Evolutionary conservation across 805 yeast species (phyloP), one percentile per base, ranked within the genome.

Genomic region (Myxozyma neglecta): DNA sequence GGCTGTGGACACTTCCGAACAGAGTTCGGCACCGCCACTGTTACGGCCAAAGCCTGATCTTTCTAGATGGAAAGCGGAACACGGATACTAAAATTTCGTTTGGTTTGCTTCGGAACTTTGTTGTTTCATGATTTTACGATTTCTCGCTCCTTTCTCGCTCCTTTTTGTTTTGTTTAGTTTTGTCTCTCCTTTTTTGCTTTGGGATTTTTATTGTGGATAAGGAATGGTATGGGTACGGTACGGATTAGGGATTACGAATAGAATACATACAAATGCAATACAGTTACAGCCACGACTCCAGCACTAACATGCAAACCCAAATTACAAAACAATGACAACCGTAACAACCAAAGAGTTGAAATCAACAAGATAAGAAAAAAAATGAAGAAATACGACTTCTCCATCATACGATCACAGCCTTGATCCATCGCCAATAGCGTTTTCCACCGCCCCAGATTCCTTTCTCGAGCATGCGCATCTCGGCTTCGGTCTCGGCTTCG

Each of bases 401-500:
- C 2, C 7, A 35, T 44, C 34, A 61, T 32, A 56, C 45, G 8
- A 58, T 29, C 16, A 58, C 40, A 13, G 60, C 55, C 29, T 56
- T 54, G 43, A 62, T 51, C 62, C 62, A 58, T 24, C 49, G 18
- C 52, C 50, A 24, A 20, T 34, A 34, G 10, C 58, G 57, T 34
- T 58, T 58, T 4, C 59, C 51, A 7, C 29, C 40, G 6, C 51
- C 46, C 65, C 59, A 56, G 10, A 63, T 20, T 14, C 60, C 57
- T 39, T 60, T 59, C 53, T 63, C 66, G 45, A 49, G 52, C 59
- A 43, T 48, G 6, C 60, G 44, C 42, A 60, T 48, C 56, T 64
- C 67, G 24, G 45, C 59, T 9, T 54, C 60, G 3, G 67, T 64
- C 50, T 64, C 67, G 39, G 67, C 67, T 36, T 64, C 67, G 34